Evolutionary conservation across 345 rosid genomes (phyloP), one percentile per base, ranked within the genome.

Genomic region (Salix udensis): DNA sequence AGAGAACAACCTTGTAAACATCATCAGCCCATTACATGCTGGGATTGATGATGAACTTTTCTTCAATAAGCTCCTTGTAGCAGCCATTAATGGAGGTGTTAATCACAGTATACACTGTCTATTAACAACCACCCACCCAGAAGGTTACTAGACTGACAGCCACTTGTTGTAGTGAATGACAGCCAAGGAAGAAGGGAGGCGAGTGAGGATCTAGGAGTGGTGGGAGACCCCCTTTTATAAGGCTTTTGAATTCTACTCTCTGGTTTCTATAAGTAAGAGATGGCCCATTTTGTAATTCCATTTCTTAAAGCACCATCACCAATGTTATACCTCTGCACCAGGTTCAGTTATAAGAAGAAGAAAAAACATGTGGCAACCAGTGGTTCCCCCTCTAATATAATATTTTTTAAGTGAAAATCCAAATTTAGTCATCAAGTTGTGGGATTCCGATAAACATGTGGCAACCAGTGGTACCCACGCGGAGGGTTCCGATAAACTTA

Each of bases 41-140:
- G 79, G 65, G 8, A 84, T 58, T 23, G 28, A 23, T 4, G 64
- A 10, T 1, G 28, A 71, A 70, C 78, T 86, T 88, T 62, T 91
- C 83, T 70, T 84, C 74, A 87, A 64, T 11, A 87, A 74, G 70
- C 80, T 89, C 75, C 84, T 78, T 6, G 85, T 14, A 72, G 81
- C 78, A 69, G 93, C 91, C 96, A 91, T 91, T 72, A 60, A 60
- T 70, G 84, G 65, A 75, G 66, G 28, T 10, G 14, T 12, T 46
- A 46, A 4, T 40, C 46, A 53, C 23, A 21, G 60, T 0, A 21
- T n/a, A 53, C 60, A 19, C 24, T 53, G 21, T n/a, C 60, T 23
- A 58, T 4, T 23, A 12, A 68, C 18, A 18, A 7, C 19, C 5
- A 18, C 60, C 16, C 39, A 4, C 21, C 7, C 23, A 70, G 61